phyloP scores from a whole-genome alignment of 306 rosid species.

The Delonix regia region DNA sequence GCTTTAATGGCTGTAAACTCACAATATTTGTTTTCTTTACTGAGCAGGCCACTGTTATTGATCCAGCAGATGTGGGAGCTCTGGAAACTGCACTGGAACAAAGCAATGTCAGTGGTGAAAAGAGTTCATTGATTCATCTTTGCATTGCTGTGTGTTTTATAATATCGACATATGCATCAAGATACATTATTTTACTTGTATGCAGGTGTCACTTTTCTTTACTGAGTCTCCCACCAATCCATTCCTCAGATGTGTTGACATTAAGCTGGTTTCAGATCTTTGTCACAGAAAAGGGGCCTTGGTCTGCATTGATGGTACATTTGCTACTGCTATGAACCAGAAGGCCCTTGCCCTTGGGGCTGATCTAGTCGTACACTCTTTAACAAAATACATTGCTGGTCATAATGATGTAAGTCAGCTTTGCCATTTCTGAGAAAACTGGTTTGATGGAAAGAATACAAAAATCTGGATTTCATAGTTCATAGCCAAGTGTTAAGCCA shows the following conservation, averaged over 20 bases:
- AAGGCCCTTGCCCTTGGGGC: slow-evolving; percentile 92
- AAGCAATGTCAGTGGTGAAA: slow-evolving; percentile 65
- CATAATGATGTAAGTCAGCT: slow-evolving; percentile 82
- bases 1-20: slow-evolving; percentile 28
- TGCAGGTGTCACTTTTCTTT: slow-evolving; percentile 89
- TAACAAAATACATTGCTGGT: slow-evolving; percentile 87
- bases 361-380: slow-evolving; percentile 86
- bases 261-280: slow-evolving; percentile 87
- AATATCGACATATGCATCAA: slow-evolving; percentile 8
- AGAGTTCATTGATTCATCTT: slow-evolving; percentile 6
- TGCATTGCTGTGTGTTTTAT: background rate
- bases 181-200: slow-evolving; percentile 11
- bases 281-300: slow-evolving; percentile 82
- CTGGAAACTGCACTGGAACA: slow-evolving; percentile 77
- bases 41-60: slow-evolving; percentile 78
- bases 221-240: slow-evolving; percentile 99
- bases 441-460: background rate
- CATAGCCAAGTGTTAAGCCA: slow-evolving; percentile 9
- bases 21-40: background rate
- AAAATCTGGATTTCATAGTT: slow-evolving; percentile 1
- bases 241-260: slow-evolving; percentile 91
- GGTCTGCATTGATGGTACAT: slow-evolving; percentile 95
- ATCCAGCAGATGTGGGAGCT: slow-evolving; percentile 79
- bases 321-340: slow-evolving; percentile 96
- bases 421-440: slow-evolving; percentile 9